phyloP scores from a whole-genome alignment of 441 rosid genomes.

The Syzygium malaccense region DNA sequence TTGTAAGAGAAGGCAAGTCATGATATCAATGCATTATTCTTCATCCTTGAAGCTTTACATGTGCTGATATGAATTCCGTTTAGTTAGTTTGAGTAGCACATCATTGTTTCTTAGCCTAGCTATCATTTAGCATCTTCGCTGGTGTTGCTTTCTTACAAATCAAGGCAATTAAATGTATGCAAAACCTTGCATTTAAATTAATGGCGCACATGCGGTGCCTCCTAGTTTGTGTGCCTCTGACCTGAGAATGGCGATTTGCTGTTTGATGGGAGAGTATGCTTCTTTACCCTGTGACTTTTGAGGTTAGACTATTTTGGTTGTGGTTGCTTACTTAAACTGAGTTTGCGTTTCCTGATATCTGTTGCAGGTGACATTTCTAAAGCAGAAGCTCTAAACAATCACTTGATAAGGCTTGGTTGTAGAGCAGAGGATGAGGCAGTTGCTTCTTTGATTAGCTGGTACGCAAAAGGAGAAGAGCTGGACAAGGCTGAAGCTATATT shows the following conservation, averaged over 20 bases:
- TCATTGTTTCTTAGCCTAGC: not conserved
- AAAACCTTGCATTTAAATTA: not conserved
- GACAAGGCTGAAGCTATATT: slow-evolving; percentile 48
- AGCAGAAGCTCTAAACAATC: slow-evolving; percentile 32
- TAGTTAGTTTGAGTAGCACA: not conserved
- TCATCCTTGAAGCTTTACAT: not conserved
- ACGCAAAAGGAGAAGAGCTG: slow-evolving; percentile 48
- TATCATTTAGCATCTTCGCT: not conserved
- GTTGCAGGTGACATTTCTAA: slow-evolving; percentile 43
- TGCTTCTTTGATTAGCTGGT: slow-evolving; percentile 44
- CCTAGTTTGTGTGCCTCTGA: not conserved
- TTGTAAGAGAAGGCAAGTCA: slow-evolving; percentile 45
- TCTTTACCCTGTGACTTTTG: not conserved
- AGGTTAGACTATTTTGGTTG: not conserved
- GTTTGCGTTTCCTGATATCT: not conserved
- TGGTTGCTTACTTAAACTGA: slow-evolving; percentile 7
- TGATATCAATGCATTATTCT: not conserved
- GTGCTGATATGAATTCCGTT: not conserved
- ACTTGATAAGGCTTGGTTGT: slow-evolving; percentile 35
- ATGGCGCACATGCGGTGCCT: not conserved
- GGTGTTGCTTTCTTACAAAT: not conserved
- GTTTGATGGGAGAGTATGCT: not conserved
- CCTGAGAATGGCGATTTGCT: not conserved
- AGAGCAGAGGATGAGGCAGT: slow-evolving; percentile 42
- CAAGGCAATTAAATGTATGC: not conserved